Evolutionary conservation across 2,329 filamentous ascomycete species (phyloP).

Genomic region (Cladosporium oxysporum): DNA sequence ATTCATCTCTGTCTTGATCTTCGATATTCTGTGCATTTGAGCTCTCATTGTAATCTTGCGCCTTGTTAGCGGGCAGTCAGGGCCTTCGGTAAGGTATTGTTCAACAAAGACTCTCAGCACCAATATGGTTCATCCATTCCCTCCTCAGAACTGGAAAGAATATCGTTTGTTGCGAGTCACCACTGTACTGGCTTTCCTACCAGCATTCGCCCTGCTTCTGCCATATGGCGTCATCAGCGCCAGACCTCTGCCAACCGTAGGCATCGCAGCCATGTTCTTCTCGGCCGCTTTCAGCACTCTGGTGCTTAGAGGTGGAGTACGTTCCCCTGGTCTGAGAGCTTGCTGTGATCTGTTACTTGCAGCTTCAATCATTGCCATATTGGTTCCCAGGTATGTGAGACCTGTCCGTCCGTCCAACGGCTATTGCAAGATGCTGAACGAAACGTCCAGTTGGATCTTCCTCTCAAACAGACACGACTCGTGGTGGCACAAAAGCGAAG

Average conservation of each 20-base stretch:
- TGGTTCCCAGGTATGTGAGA: neutral
- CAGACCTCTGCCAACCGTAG: neutral
- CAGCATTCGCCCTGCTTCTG: neutral
- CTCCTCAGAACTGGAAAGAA: neutral
- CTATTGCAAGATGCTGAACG: neutral
- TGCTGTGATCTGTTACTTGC: slow-evolving; percentile 1
- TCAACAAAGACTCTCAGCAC: neutral
- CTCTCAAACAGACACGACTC: neutral
- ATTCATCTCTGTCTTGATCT: neutral
- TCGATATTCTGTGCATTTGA: neutral
- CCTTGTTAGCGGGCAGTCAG: neutral
- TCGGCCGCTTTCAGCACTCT: neutral
- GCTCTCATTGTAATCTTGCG: neutral
- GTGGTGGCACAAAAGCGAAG: neutral
- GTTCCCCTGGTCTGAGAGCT: neutral
- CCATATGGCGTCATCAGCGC: neutral
- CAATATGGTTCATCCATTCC: neutral
- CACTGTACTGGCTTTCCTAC: neutral
- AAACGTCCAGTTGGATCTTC: neutral
- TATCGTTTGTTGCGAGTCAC: neutral
- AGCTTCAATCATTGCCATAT: neutral
- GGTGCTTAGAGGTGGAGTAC: neutral
- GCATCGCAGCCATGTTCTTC: slow-evolving; percentile 13
- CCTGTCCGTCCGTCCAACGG: too few relatives aligned
- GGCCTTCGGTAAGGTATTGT: neutral